Base-by-base conservation (phyloP, 331 rosid species). In the Quercus lobata region DNA sequence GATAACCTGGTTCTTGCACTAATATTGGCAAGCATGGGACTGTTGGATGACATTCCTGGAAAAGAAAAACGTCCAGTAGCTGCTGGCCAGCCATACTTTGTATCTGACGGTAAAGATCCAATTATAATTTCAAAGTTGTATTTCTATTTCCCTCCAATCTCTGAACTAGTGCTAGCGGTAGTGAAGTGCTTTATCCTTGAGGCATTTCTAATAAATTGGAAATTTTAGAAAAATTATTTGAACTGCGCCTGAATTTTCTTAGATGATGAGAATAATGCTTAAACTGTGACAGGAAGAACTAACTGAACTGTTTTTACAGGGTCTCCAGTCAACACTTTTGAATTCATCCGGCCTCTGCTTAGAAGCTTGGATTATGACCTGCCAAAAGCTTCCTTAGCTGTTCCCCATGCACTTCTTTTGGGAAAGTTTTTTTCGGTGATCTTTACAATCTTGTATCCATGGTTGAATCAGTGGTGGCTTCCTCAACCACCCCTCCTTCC, bases 401-500 rank as follows among this genome's bases (percentile, higher is more conserved):
- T 91, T 29, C 71, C 90, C 29, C 92, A 77, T 8, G 98, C 96
- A 56, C 92, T 95, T 78, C 74, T 78, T 79, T 79, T 95, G 74
- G 97, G 92, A 73, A 90, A 69, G 86, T 69, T 93, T 84, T 91
- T 83, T 68, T 77, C 83, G 78, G 93, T 81, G 41, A 57, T 93
- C 74, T 95, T 91, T 78, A 89, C 94, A 5, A 62, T 93, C 29
- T 83, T 95, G 74, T 93, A 93, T 83, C 98, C 98, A 52, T 93
- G 94, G 96, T 86, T 95, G 82, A 79, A 89, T 80, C 78, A 71
- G 49, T 27, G 92, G 92, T 95, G 99, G 99, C 92, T 95, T 81
- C 99, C 96, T 58, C 99, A 95, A 84, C 98, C 99, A 49, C 82
- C 90, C 79, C 88, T 95, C 81, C 98, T 95, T 86, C 98, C 98